Base-by-base conservation (phyloP, 371 early-diverging fungal genomes). In the Saksenaea vasiformis region DNA sequence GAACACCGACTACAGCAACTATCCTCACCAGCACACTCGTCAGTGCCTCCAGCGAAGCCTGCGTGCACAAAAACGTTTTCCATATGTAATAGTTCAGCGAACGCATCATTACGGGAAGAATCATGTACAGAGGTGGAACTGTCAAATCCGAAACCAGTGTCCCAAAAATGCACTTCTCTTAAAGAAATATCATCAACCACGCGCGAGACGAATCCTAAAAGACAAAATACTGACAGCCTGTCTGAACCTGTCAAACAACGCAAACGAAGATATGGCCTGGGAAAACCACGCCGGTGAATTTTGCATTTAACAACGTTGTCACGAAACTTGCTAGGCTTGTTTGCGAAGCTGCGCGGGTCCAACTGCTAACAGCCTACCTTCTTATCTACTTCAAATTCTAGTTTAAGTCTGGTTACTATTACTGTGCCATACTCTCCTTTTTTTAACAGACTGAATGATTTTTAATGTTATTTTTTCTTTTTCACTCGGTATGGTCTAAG, bases 231-330 rank as follows among this genome's bases (percentile, higher is more conserved):
- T 11, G 15, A 10, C 11, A 10, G 3, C 11, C 15, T 14, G n/a
- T 14, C 39, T 11, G 5, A n/a, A 39, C 39, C 11, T n/a, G 11
- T n/a, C 11, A 39, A 8, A 47, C 51, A 10, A 47, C n/a, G 51
- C 8, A 47, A 47, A 47, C 51, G 51, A 47, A 47, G 51, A n/a
- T 47, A 47, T 47, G 51, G 51, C 5, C 22, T 47, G 51, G 10
- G 22, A 22, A 17, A 11, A 26, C 51, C 51, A 2, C 51, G 51
- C 22, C 51, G 22, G 7, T 47, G 51, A 47, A 22, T 22, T 19
- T 7, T 22, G 11, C 24, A 22, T 17, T n/a, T 3, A n/a, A 10
- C 51, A 22, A 22, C 5, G 11, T 10, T 47, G 17, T 22, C 24
- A 22, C 3, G 5, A 47, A 47, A 7, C 22, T n/a, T 11, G n/a